Evolutionary conservation across 2,329 filamentous ascomycete genomes (phyloP).

Genomic region (Aureobasidium subglaciale): DNA sequence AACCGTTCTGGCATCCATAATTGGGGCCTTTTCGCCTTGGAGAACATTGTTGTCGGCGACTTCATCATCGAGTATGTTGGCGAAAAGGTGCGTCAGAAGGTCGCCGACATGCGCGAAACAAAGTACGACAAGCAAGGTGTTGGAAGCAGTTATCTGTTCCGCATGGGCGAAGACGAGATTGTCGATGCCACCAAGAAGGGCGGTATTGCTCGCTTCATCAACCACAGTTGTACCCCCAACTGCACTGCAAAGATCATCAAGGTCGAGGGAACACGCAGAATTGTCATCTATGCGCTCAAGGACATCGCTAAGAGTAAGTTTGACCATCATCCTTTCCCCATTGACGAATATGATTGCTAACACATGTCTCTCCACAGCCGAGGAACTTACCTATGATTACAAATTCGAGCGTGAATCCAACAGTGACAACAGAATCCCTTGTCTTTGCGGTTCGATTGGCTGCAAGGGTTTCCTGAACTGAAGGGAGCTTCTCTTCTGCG

Average conservation of each 20-base stretch:
- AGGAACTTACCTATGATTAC: constrained; percentile 99
- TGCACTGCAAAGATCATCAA: constrained; percentile 99
- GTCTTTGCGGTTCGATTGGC: constrained; percentile 87
- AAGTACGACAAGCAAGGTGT: constrained; percentile 94
- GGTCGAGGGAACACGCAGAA: constrained; percentile 94
- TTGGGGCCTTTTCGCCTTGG: constrained; percentile 96
- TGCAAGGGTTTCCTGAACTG: constrained; percentile 99
- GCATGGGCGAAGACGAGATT: constrained; percentile 95
- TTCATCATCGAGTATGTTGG: constrained; percentile 99
- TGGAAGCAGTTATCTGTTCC: constrained; percentile 93
- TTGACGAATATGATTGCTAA: constrained; percentile 23
- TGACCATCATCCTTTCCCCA: background rate
- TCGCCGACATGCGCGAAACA: constrained; percentile 90
- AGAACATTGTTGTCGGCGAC: constrained; percentile 93
- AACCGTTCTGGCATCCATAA: constrained; percentile 97
- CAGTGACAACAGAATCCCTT: constrained; percentile 90
- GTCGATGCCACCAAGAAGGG: constrained; percentile 98
- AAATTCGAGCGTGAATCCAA: constrained; percentile 98
- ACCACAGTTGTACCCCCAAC: constrained; percentile 95
- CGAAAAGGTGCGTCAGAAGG: constrained; percentile 92
- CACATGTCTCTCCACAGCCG: constrained; percentile 60
- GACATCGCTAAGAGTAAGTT: constrained; percentile 89
- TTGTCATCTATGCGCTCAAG: constrained; percentile 95
- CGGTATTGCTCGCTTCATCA: constrained; percentile 97
- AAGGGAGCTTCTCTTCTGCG: constrained; percentile 27